Base-by-base conservation (phyloP, 1,284 basidiomycete species). In the Pyrrhoderma noxium region DNA sequence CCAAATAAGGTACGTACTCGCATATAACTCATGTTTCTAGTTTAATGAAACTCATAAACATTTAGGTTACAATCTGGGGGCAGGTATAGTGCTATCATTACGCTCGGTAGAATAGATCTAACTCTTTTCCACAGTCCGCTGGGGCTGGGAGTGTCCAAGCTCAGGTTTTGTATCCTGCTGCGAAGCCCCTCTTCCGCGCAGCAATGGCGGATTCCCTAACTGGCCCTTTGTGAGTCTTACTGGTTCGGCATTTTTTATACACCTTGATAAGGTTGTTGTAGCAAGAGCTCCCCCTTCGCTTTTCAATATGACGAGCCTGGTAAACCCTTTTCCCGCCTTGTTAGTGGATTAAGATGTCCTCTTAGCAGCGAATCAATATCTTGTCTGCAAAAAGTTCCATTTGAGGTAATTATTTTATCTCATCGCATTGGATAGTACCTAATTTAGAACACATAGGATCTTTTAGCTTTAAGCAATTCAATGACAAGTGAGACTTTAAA, bases 11-110 rank as follows among this genome's bases (percentile, higher is more conserved):
- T 77, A 53, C 22, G 3, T 34, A 18, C 11, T 31, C 35, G 16
- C n/a, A 21, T 35, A 16, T 21, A 21, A 22, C 34, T 3, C 16
- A 16, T 23, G 35, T 27, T 41, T 19, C 42, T 40, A 8, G n/a
- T n/a, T 35, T 25, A n/a, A 38, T 23, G 5, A 40, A 5, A n/a
- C 38, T 16, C 5, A 22, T 40, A 40, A 23, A 25, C 13, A 34
- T 41, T 36, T n/a, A 80, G 77, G 75, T 80, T 18, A 79, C 78
- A 9, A 75, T 79, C 23, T 79, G 78, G 77, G 78, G 78, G 8
- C 76, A 79, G 65, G 77, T 78, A 49, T 55, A 31, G 5, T 8
- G 21, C 18, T 3, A n/a, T 9, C 27, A 27, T 2, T 4, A 46
- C 19, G 42, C 40, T 16, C 37, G 45, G 16, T 34, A 37, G n/a